Percentiles rank a stretch among this genome's conserved stretches.
Conservation (phyloP, 1,139 yeast species). For the Maudiozyma humilis region DNA sequence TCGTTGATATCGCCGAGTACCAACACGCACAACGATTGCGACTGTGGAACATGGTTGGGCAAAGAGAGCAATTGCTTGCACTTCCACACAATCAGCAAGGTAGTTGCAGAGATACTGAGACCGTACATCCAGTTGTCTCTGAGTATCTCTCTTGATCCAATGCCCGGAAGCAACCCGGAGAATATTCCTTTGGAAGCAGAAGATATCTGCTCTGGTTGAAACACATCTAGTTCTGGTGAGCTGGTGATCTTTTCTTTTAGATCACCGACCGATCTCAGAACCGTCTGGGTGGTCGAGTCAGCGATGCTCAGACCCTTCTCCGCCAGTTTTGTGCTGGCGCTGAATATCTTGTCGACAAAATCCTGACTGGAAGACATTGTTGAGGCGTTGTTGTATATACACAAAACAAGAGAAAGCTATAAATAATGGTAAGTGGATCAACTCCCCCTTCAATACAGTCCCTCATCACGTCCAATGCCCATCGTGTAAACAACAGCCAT, state of each 20-base stretch:
- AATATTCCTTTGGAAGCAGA: background rate
- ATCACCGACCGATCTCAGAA: slow-evolving; percentile 9
- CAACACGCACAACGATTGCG: slow-evolving; percentile 21
- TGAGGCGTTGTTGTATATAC: background rate
- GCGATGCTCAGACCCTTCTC: slow-evolving; percentile 7
- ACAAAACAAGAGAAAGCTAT: no score
- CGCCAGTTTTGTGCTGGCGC: slow-evolving; percentile 11
- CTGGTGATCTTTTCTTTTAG: slow-evolving; percentile 4
- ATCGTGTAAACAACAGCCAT: no score
- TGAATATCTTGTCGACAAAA: slow-evolving; percentile 16
- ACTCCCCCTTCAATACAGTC: no score
- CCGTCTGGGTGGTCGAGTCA: slow-evolving; percentile 8
- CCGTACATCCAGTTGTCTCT: slow-evolving; percentile 12
- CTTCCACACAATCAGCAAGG: slow-evolving; percentile 16
- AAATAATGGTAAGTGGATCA: no score
- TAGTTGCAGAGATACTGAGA: slow-evolving; percentile 14
- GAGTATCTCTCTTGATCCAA: background rate
- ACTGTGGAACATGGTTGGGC: slow-evolving; percentile 20
- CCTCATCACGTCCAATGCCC: no score
- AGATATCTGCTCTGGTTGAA: slow-evolving; percentile 1
- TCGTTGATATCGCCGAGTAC: slow-evolving; percentile 31
- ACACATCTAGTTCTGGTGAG: background rate
- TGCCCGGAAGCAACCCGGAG: background rate
- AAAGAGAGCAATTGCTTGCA: slow-evolving; percentile 8
- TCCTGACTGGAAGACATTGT: slow-evolving; percentile 11